Evolutionary conservation across 2,329 filamentous ascomycete genomes (phyloP).

Genomic region (Aspergillus ochraceus): DNA sequence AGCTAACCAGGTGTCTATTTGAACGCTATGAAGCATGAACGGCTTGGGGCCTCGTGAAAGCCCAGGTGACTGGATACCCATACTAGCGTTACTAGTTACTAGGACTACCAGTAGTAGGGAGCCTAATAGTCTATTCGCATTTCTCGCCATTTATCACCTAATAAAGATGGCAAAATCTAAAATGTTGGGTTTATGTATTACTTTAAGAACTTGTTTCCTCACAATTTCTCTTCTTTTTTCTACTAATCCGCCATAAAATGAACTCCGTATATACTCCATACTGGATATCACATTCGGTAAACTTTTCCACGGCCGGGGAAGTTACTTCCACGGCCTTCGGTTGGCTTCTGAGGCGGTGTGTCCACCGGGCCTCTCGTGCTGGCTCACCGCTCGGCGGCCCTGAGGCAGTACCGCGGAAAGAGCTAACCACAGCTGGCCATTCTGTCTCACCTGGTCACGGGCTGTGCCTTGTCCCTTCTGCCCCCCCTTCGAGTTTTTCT

Average conservation of each 20-base stretch:
- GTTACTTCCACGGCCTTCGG: not conserved
- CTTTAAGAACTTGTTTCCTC: not conserved
- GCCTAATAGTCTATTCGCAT: no score
- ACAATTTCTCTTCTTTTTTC: not conserved
- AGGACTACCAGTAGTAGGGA: not conserved
- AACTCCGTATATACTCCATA: not conserved
- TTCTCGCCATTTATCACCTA: no score
- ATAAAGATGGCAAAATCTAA: not conserved
- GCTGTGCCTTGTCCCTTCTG: slow-evolving; percentile 9
- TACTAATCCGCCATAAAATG: not conserved
- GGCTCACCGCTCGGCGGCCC: slow-evolving; percentile 20
- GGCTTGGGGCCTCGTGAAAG: slow-evolving; percentile 2
- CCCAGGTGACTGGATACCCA: slow-evolving; percentile 12
- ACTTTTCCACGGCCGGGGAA: not conserved
- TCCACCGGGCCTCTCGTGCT: not conserved
- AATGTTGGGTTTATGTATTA: not conserved
- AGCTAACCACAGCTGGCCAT: slow-evolving; percentile 12
- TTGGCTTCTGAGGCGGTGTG: not conserved
- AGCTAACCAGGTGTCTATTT: slow-evolving; percentile 1
- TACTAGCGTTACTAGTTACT: not conserved
- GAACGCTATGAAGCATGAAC: no score
- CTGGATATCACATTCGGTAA: not conserved
- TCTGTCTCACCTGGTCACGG: slow-evolving; percentile 15
- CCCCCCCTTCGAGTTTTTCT: slow-evolving; percentile 8
- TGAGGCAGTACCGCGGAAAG: slow-evolving; percentile 14